Conservation (phyloP, 2,329 filamentous ascomycete species). For the Allantophomopsis lycopodina region DNA sequence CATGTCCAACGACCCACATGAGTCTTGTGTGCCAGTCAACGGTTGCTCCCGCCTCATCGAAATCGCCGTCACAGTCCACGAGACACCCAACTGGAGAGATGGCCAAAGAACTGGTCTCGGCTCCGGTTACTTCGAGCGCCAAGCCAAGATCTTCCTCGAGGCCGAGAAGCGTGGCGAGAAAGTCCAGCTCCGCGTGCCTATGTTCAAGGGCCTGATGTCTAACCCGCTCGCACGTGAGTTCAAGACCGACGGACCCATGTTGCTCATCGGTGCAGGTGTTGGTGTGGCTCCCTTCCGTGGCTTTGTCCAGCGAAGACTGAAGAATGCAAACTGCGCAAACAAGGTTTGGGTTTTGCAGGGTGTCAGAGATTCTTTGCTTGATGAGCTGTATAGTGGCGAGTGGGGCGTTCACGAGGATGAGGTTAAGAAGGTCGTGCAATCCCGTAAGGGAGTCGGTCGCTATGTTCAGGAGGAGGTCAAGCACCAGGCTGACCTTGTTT, state of each 20-base stretch:
- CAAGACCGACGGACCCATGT: constrained; percentile 88
- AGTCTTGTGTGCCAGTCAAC: constrained; percentile 23
- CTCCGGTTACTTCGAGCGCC: constrained; percentile 83
- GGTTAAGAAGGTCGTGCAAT: constrained; percentile 72
- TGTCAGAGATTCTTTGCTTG: constrained; percentile 82
- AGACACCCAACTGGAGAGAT: constrained; percentile 64
- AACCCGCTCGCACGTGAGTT: constrained; percentile 91
- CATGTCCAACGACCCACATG: constrained; percentile 86
- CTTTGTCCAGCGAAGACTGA: constrained; percentile 86
- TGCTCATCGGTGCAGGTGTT: constrained; percentile 90
- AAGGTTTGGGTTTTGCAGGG: constrained; percentile 97
- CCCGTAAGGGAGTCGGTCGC: constrained; percentile 57
- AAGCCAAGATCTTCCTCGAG: constrained; percentile 59
- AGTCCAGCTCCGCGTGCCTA: constrained; percentile 65
- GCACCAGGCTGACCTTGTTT: constrained; percentile 88
- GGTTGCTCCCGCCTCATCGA: constrained; percentile 69
- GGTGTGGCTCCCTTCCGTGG: constrained; percentile 96
- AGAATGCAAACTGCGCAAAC: constrained; percentile 92
- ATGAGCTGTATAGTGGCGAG: constrained; percentile 93
- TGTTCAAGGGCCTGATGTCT: constrained; percentile 97
- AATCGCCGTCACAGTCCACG: constrained; percentile 93
- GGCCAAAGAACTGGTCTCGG: constrained; percentile 71
- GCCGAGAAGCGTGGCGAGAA: constrained; percentile 47
- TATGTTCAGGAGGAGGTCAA: constrained; percentile 96
- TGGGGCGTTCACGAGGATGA: constrained; percentile 88